Conservation (phyloP, 1,139 yeast species). For the Scheffersomyces titani region DNA sequence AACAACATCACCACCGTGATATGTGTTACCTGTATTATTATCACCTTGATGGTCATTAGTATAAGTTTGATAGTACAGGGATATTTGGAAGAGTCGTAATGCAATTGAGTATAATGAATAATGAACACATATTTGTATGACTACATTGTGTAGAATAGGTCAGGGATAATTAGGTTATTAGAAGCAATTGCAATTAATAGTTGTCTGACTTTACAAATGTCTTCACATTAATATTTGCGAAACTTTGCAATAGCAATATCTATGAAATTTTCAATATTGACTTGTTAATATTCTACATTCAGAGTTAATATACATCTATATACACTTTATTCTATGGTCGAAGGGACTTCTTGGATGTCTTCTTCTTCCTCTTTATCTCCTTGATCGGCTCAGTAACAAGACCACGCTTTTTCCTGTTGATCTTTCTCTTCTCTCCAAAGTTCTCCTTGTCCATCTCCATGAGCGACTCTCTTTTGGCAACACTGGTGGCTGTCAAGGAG, state of each 20-base stretch:
- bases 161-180: no score
- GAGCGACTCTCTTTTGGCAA: constrained; percentile 85
- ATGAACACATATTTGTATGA: not conserved
- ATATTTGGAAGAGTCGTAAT: constrained; percentile 23
- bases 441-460: constrained; percentile 93
- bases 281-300: not conserved
- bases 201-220: no score
- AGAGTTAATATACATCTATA: not conserved
- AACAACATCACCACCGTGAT: constrained; percentile 40
- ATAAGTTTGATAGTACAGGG: constrained; percentile 43
- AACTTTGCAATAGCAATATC: no score
- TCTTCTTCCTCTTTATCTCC: constrained; percentile 4
- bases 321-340: not conserved
- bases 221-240: no score
- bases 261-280: not conserved
- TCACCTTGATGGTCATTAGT: constrained; percentile 45
- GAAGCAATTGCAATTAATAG: no score
- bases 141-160: no score
- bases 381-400: constrained; percentile 6
- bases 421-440: constrained; percentile 73
- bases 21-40: constrained; percentile 41
- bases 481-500: constrained; percentile 67
- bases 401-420: constrained; percentile 50
- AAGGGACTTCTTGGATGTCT: not conserved
- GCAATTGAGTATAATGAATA: not conserved